Conservation (phyloP, 2,329 filamentous ascomycete genomes). For the Xylariomycetidae sp. region DNA sequence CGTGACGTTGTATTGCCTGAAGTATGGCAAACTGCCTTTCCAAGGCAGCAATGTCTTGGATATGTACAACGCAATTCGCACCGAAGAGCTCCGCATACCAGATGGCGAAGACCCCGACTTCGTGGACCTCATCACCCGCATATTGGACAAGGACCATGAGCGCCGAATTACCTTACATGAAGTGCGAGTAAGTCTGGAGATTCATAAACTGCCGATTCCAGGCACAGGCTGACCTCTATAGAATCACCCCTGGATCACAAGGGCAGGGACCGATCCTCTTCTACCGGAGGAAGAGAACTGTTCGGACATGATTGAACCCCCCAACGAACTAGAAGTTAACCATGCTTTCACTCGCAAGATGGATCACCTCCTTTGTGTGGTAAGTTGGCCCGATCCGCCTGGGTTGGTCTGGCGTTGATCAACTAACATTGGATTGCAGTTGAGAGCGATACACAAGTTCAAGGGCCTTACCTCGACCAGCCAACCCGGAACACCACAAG, state of each 20-base stretch:
- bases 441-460: slow-evolving; percentile 88
- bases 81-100: slow-evolving; percentile 57
- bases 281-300: slow-evolving; percentile 83
- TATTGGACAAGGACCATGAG: slow-evolving; percentile 79
- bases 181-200: slow-evolving; percentile 59
- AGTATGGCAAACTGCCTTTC: slow-evolving; percentile 85
- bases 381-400: slow-evolving; percentile 34
- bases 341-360: slow-evolving; percentile 88
- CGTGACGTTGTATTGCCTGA: slow-evolving; percentile 85
- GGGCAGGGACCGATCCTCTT: slow-evolving; percentile 67
- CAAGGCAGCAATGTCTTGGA: slow-evolving; percentile 73
- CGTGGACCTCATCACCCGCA: slow-evolving; percentile 62
- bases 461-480: slow-evolving; percentile 62
- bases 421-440: slow-evolving; percentile 38
- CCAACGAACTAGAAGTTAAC: slow-evolving; percentile 85
- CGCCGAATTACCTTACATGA: slow-evolving; percentile 79
- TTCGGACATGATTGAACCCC: slow-evolving; percentile 68
- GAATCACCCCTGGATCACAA: slow-evolving; percentile 93
- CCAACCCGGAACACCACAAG: slow-evolving; percentile 21
- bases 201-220: too few relatives aligned
- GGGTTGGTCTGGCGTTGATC: neutral
- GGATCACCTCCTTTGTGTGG: slow-evolving; percentile 77
- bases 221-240: slow-evolving; percentile 38
- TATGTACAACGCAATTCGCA: slow-evolving; percentile 82
- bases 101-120: slow-evolving; percentile 62